A percentile compares a stretch with the other conserved stretches of the same genome.
Evolutionary conservation across 345 rosid species (phyloP).

Genomic region (Rhodomyrtus tomentosa): DNA sequence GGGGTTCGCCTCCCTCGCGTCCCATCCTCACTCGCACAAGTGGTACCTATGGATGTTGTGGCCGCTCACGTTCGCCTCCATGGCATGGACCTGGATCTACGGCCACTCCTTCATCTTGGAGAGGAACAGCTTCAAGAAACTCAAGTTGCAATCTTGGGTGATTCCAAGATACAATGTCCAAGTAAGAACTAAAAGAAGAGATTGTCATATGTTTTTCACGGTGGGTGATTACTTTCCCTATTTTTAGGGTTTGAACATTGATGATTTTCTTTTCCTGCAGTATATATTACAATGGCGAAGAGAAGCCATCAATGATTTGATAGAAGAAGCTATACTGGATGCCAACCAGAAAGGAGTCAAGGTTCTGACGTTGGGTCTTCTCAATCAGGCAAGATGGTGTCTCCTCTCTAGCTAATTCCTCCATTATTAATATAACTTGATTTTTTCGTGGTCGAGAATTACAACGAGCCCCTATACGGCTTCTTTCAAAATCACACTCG

Average conservation of each 20-base stretch:
- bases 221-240: background rate
- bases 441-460: background rate
- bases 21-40: conserved; percentile 27
- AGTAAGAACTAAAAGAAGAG: conserved; percentile 3
- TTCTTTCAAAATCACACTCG: background rate
- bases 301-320: conserved; percentile 8
- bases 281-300: conserved; percentile 9
- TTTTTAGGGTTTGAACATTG: background rate
- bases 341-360: conserved; percentile 22
- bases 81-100: conserved; percentile 27
- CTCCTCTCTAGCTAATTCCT: background rate
- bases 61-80: conserved; percentile 47
- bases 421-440: too few relatives aligned
- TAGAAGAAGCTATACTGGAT: conserved; percentile 25
- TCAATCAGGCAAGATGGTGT: conserved; percentile 22
- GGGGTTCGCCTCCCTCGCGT: conserved; percentile 49
- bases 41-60: conserved; percentile 43
- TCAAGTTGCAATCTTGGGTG: conserved; percentile 59
- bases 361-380: conserved; percentile 27
- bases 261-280: background rate
- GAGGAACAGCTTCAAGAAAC: conserved; percentile 31
- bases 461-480: background rate
- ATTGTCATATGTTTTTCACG: background rate
- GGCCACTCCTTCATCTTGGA: conserved; percentile 41
- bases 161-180: conserved; percentile 54